Base-by-base conservation (phyloP, 495 filamentous ascomycete species). In the Cercophora scortea region DNA sequence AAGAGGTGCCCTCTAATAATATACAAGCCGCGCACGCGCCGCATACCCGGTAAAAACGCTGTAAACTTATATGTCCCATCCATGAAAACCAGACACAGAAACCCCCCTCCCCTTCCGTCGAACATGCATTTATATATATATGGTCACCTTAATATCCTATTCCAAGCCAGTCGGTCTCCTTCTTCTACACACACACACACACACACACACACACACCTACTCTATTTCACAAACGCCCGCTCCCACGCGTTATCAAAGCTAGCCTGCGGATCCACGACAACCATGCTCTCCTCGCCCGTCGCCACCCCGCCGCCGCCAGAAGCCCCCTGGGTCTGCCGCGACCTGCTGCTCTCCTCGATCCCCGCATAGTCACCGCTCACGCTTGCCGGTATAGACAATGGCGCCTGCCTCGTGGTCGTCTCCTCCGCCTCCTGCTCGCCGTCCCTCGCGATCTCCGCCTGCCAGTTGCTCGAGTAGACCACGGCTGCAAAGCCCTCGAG, bases 401-500 rank as follows among this genome's bases (percentile, higher is more conserved):
- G 46, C 52, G 8, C 6, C 39, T 32, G 9, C 25, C 18, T 43
- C 13, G 38, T n/a, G 32, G 36, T 32, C 35, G n/a, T 11, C 38
- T 50, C 4, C 11, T 15, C 17, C 42, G 19, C 18, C 39, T 33
- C 8, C 35, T 15, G 39, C 35, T 17, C 67, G 11, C 62, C 64
- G 5, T 71, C 66, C 19, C 59, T 65, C 47, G 80, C 82, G 45
- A 86, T 82, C 61, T 95, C 88, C 53, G 86, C 75, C 62, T 79
- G 72, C 78, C 78, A 96, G 68, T 96, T 95, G 46, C 87, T 91
- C 53, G 86, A 90, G 64, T 96, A 97, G 32, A 97, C 88, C 8
- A 96, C 86, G 1, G 93, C 92, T 5, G 92, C 88, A 58, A 97
- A 96, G 0, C 88, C 91, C 60, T 94, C 89, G n/a, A 97, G 73